Percentiles rank a stretch among this genome's conserved stretches.
These are phyloP conservation scores for Mycosarcoma mackinlayi DNA, from an alignment of 1,284 basidiomycete genomes.

Conservation along the genomic window DNA sequence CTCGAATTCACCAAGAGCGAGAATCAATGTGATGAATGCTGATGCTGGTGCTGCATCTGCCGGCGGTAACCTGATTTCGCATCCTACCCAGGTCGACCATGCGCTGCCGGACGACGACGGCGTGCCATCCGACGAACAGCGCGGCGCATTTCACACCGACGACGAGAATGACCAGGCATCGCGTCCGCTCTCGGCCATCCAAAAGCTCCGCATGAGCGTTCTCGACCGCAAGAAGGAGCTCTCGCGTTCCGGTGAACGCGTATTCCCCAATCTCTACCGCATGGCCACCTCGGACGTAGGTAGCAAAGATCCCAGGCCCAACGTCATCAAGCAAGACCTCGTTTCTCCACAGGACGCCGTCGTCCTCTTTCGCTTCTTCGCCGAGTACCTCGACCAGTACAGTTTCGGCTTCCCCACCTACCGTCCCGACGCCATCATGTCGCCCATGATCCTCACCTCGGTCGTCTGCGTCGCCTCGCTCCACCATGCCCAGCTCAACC, in stretches of 20 bases:
- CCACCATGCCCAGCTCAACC: constrained; percentile 39
- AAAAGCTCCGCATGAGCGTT: constrained; percentile 38
- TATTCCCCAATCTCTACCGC: constrained; percentile 37
- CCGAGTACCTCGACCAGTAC: constrained; percentile 43
- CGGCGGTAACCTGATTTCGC: background rate
- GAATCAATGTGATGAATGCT: background rate
- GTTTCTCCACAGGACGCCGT: constrained; percentile 30
- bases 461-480: constrained; percentile 32
- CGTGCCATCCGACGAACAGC: constrained; percentile 3
- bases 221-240: constrained; percentile 35
- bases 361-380: constrained; percentile 38
- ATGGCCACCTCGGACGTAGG: constrained; percentile 31
- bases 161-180: constrained; percentile 35
- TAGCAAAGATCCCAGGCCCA: constrained; percentile 35
- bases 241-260: constrained; percentile 15
- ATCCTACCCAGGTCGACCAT: constrained; percentile 1
- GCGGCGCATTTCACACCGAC: constrained; percentile 20
- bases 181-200: constrained; percentile 25
- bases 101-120: constrained; percentile 13
- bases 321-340: constrained; percentile 42
- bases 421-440: constrained; percentile 43
- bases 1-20: constrained; percentile 7
- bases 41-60: background rate
- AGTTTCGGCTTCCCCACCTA: constrained; percentile 40
- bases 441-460: constrained; percentile 36